Conservation (phyloP, 345 rosid species). For the Gynandropsis gynandra region DNA sequence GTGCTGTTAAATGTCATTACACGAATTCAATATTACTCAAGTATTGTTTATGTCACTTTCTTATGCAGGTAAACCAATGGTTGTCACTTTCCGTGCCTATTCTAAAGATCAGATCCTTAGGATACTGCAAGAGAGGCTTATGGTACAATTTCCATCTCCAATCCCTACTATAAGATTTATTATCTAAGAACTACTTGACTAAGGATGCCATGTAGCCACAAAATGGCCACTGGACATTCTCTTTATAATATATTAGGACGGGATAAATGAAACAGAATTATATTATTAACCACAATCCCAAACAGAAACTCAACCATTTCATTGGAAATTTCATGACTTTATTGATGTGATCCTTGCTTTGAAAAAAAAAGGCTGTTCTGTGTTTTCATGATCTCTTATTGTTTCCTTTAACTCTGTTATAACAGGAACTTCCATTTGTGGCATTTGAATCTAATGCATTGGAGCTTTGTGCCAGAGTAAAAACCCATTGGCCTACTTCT, state of each 20-base stretch:
- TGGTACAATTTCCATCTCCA: constrained; percentile 36
- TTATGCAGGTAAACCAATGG: constrained; percentile 67
- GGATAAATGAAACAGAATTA: too few relatives aligned
- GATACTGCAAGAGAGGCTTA: constrained; percentile 75
- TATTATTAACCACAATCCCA: too few relatives aligned
- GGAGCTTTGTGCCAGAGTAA: constrained; percentile 95
- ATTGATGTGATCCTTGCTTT: too few relatives aligned
- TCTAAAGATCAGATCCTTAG: constrained; percentile 64
- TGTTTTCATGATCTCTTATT: neutral
- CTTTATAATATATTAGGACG: neutral
- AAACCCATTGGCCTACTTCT: constrained; percentile 20
- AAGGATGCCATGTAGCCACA: too few relatives aligned
- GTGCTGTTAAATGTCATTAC: constrained; percentile 6
- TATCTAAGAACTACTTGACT: neutral
- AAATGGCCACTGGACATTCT: too few relatives aligned
- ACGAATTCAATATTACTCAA: too few relatives aligned
- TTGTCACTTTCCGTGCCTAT: constrained; percentile 74
- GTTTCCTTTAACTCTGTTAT: constrained; percentile 13
- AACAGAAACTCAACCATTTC: too few relatives aligned
- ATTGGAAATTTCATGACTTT: too few relatives aligned
- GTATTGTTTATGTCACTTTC: constrained; percentile 2
- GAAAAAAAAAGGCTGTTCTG: neutral
- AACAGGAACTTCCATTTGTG: constrained; percentile 51
- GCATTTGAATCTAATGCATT: constrained; percentile 73
- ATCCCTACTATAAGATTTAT: neutral